Evolutionary conservation across 768 basidiomycete species (phyloP), one percentile per base, ranked within the genome.

Genomic region (Neoboletus brunneissimus): DNA sequence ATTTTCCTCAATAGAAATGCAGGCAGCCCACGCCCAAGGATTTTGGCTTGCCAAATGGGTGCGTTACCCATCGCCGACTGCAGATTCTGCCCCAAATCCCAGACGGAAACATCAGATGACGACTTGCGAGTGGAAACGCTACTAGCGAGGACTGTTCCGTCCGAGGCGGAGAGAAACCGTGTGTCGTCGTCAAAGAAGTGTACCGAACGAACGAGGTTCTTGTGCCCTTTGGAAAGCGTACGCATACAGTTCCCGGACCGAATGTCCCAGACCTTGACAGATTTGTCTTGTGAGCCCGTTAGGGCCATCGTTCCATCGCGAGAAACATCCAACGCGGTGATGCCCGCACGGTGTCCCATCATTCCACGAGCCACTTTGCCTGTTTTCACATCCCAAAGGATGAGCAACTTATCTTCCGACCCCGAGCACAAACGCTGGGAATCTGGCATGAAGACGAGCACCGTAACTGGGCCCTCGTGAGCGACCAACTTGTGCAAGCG

Each of bases 181-280:
- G 34, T 48, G 37, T 60, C 51, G 32, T 59, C 51, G 35, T 52
- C 48, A 23, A 51, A 43, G 10, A 61, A 61, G 40, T 23, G 53
- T 29, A 60, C 54, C n/a, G 54, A 60, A 15, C 50, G 45, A 20
- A 61, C 16, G 4, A 3, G 5, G 1, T 34, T 20, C 22, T 52
- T 42, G 31, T 57, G 55, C 20, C 60, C 55, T 40, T 56, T 57
- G 7, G 56, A 44, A 16, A 54, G 13, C 18, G 59, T 56, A 5
- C 54, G 51, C 15, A 56, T 38, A 38, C 55, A 56, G 5, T 16
- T 42, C 18, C 64, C 64, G 4, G 64, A 49, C 12, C 5, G 31
- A 7, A 37, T 22, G 27, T 59, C 55, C 66, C 66, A 67, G 16
- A 67, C 27, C 22, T 63, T 64, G 35, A 67, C 52, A 1, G 60